Evolutionary conservation across 352 stramenopile genomes (phyloP), one percentile per base, ranked within the genome.

Genomic region (Phytophthora sojae): DNA sequence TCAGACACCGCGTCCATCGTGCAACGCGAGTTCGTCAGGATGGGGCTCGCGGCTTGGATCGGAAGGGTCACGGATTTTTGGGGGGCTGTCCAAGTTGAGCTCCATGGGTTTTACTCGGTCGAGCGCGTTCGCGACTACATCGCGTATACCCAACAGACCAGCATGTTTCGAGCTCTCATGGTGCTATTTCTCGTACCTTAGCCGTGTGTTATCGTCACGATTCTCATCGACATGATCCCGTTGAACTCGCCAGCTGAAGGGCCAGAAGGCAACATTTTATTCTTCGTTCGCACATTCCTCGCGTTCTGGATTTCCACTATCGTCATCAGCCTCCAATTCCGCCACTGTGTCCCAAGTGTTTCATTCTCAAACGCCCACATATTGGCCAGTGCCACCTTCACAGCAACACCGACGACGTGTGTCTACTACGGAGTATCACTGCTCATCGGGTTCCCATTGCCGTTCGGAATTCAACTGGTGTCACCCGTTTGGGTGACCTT

Each of bases 391-490:
- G 57, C 42, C 0, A n/a, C 64, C 2, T 37, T 75, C 26, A 60
- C 57, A 3, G 57, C 52, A 1, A 17, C 49, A 1, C 57, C 50
- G 4, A 57, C 26, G 0, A 52, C 42, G 3, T 6, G 51, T 17
- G 50, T 61, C 4, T 42, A 67, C 45, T 69, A 76, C 21, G 52
- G n/a, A 23, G 6, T 76, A 37, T 66, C 69, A 2, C n/a, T 64
- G 14, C 21, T 15, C 0, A 74, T 82, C 51, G 75, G 75, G 0
- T 82, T 76, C 49, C 75, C 75, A 2, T n/a, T 82, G 3, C 75
- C 74, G 2, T 82, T 85, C 57, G 73, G 61, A 12, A 64, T 85
- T 30, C 4, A 7, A 30, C 26, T 30, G 26, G 26, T 29, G 26
- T 29, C 26, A 70, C 2, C 37, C 19, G 3, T 56, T 29, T 29